A percentile compares a stretch with the other conserved stretches of the same genome.
Evolutionary conservation across 768 basidiomycete species (phyloP).

Genomic region (Lentinula guzmanii): DNA sequence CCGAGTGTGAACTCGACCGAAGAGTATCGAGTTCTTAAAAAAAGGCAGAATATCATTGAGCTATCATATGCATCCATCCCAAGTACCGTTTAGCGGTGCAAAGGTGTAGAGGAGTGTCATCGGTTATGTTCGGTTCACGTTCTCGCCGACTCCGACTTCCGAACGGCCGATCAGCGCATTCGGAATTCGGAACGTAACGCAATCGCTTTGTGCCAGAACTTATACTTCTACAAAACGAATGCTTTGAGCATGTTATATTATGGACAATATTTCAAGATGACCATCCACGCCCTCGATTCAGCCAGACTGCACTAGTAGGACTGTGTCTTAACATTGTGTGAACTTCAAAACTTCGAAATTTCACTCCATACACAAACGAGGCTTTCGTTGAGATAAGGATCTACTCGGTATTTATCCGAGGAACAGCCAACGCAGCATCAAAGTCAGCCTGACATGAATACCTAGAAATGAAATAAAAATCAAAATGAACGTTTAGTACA

Average conservation of each 20-base stretch:
- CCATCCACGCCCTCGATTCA: too few relatives aligned
- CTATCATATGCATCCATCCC: background rate
- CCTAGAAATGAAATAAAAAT: background rate
- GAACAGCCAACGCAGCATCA: background rate
- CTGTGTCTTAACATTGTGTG: too few relatives aligned
- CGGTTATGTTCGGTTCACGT: background rate
- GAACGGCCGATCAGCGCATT: background rate
- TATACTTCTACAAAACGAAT: too few relatives aligned
- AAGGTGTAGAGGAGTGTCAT: background rate
- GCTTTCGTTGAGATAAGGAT: too few relatives aligned
- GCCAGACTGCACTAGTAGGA: too few relatives aligned
- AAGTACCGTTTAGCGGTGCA: background rate
- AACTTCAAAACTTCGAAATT: too few relatives aligned
- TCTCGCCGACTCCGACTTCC: background rate
- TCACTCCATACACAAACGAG: too few relatives aligned
- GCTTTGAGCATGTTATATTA: too few relatives aligned
- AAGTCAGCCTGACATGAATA: slow-evolving; percentile 4
- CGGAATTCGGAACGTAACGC: too few relatives aligned
- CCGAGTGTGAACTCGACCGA: too few relatives aligned
- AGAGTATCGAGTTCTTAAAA: background rate
- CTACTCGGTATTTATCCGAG: background rate
- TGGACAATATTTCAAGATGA: too few relatives aligned
- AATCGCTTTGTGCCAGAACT: too few relatives aligned
- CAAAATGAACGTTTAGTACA: background rate
- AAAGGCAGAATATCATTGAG: background rate